Base-by-base conservation (phyloP, 768 basidiomycete genomes). In the Ramaria sp. region DNA sequence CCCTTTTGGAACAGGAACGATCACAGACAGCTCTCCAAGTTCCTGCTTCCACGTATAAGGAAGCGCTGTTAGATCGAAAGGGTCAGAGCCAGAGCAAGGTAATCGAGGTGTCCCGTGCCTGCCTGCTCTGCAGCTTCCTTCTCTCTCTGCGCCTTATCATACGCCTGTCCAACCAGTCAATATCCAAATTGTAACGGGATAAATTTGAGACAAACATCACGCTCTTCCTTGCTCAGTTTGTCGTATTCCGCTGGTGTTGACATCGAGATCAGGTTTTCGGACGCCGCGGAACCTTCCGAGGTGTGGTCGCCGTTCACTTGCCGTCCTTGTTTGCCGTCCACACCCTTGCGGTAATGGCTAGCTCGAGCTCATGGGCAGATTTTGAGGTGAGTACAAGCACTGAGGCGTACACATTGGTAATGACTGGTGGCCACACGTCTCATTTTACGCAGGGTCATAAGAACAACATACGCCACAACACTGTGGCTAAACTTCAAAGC, bases 11-110 rank as follows among this genome's bases (percentile, higher is more conserved):
- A 99, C 86, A 7, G 89, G 85, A 10, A 97, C 74, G 12, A 78
- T 73, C 53, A 99, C 71, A 60, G 95, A 89, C 20, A 96, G 79
- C 54, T 96, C 92, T 13, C 80, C 82, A 7, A 99, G 77, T 63
- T 92, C 83, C 67, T 99, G 96, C 48, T 72, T 83, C 96, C 96
- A 99, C 54, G 70, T 73, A 70, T 95, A 98, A 5, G 96, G 96
- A 60, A 99, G 74, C 17, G 83, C 91, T 92, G 13, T 37, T 10
- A 27, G 34, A 37, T 37, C 13, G 63, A 13, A 55, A 57, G 55
- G 50, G 54, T 57, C 54, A 60, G 60, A 62, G 64, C 59, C 60
- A 55, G 57, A 56, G 55, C 63, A 53, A 13, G 41, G 41, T 43
- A 20, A 63, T 59, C 58, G 58, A 59, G 58, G 62, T 54, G 48